Conservation (phyloP, 257 asterid species). For the Solanum virginianum region DNA sequence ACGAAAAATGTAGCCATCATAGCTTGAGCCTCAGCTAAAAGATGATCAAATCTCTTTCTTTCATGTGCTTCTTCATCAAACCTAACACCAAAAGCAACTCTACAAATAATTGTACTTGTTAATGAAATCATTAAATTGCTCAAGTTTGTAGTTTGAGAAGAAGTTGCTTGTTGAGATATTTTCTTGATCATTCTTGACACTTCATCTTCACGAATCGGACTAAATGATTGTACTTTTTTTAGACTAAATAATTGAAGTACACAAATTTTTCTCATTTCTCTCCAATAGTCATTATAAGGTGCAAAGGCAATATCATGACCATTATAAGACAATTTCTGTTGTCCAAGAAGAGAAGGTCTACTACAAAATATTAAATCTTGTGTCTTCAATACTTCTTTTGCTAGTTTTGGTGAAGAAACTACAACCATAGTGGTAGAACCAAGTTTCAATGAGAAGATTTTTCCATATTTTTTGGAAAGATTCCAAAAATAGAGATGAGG, state of each 20-base stretch:
- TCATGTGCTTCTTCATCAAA: neutral
- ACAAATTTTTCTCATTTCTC: neutral
- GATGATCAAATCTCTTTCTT: neutral
- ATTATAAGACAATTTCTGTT: neutral
- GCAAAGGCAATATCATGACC: neutral
- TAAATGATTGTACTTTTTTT: neutral
- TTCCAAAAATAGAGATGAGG: neutral
- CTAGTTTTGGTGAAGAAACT: neutral
- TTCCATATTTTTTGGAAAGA: neutral
- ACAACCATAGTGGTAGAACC: neutral
- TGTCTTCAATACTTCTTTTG: neutral
- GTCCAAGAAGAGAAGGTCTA: neutral
- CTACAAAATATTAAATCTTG: neutral
- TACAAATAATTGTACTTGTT: neutral
- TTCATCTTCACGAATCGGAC: neutral
- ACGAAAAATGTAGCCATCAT: neutral
- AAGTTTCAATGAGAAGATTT: neutral
- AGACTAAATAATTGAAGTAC: neutral
- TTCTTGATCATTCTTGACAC: neutral
- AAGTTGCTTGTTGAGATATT: neutral
- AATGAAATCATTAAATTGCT: neutral
- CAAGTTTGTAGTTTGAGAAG: neutral
- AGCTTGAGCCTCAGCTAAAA: neutral
- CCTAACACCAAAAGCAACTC: neutral
- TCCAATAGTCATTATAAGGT: neutral